These are phyloP conservation scores for Rhazya stricta DNA, from an alignment of 257 asterid genomes.

Conservation along the genomic window DNA sequence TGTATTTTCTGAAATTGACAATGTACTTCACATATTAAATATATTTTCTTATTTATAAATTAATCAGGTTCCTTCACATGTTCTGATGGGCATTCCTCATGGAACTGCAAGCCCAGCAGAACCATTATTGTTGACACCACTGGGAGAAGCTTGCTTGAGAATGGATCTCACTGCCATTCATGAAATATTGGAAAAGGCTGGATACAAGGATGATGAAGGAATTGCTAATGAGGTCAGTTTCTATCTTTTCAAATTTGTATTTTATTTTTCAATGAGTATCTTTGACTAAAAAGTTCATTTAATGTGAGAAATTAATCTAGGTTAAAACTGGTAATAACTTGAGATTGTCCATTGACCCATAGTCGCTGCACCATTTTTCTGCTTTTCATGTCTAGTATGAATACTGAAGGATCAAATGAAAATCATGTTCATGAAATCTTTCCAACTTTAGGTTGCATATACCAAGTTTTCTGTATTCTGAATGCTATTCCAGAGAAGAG, in stretches of 20 bases:
- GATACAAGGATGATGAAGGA: slow-evolving; percentile 89
- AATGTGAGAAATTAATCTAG: background rate
- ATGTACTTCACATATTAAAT: background rate
- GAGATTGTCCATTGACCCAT: background rate
- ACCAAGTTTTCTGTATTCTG: background rate
- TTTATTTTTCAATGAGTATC: background rate
- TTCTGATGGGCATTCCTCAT: slow-evolving; percentile 42
- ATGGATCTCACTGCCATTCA: slow-evolving; percentile 88
- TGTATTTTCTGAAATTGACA: background rate
- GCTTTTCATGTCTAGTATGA: background rate
- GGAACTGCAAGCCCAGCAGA: slow-evolving; percentile 29
- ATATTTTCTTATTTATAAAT: background rate
- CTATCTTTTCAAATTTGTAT: background rate
- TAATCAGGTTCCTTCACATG: slow-evolving; percentile 61
- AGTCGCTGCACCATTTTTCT: background rate
- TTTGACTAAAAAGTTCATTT: background rate
- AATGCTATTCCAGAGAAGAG: background rate
- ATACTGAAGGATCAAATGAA: background rate
- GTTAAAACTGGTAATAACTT: background rate
- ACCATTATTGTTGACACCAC: slow-evolving; percentile 37
- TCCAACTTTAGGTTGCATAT: background rate
- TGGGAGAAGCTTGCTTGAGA: slow-evolving; percentile 87
- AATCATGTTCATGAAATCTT: background rate
- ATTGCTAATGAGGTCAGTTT: slow-evolving; percentile 64
- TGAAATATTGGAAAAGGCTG: slow-evolving; percentile 63